phyloP scores from a whole-genome alignment of 257 asterid species.

The Haberlea rhodopensis region DNA sequence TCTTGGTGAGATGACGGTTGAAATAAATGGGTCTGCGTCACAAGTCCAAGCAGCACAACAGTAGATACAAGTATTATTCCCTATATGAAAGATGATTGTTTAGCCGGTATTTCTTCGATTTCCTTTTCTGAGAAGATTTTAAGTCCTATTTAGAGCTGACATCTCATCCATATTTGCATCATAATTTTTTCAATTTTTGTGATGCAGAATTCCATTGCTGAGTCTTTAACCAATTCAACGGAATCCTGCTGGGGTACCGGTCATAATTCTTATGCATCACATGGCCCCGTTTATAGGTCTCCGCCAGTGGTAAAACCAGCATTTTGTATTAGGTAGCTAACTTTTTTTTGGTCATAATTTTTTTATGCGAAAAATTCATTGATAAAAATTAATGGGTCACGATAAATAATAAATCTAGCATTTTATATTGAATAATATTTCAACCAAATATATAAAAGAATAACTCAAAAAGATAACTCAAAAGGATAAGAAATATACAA shows the following conservation, averaged over 20 bases:
- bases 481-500: too few relatives aligned
- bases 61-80: constrained; percentile 66
- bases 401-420: too few relatives aligned
- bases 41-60: constrained; percentile 92
- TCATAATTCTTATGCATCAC: constrained; percentile 57
- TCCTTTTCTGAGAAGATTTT: constrained; percentile 17
- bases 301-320: too few relatives aligned
- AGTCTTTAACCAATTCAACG: constrained; percentile 48
- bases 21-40: constrained; percentile 79
- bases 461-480: too few relatives aligned
- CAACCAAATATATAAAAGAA: too few relatives aligned
- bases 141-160: too few relatives aligned
- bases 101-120: not conserved
- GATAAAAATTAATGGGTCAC: too few relatives aligned
- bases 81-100: not conserved
- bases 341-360: too few relatives aligned
- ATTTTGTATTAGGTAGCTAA: too few relatives aligned
- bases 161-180: not conserved
- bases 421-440: too few relatives aligned
- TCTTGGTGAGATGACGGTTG: constrained; percentile 95
- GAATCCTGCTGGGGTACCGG: constrained; percentile 46
- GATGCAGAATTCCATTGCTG: constrained; percentile 71
- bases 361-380: too few relatives aligned
- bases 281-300: constrained; percentile 47
- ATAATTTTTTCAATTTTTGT: not conserved